A percentile compares a stretch with the other conserved stretches of the same genome.
Evolutionary conservation across 768 basidiomycete genomes (phyloP).

Genomic region (Pholiota microspora): DNA sequence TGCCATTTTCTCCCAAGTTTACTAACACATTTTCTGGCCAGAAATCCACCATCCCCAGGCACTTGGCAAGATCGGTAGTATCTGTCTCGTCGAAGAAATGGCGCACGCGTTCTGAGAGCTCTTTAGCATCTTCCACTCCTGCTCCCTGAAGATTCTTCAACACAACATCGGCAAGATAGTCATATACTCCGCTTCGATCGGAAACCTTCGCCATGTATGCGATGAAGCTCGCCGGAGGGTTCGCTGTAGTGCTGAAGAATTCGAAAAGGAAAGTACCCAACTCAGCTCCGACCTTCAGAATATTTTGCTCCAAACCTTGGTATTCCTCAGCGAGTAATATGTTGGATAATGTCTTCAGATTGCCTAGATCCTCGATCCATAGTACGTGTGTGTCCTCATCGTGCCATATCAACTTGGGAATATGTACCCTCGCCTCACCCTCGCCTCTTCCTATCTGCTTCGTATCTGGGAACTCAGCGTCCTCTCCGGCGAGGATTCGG

Average conservation of each 20-base stretch:
- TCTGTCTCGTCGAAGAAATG: slow-evolving; percentile 3
- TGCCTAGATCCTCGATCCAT: slow-evolving; percentile 15
- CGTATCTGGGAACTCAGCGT: background rate
- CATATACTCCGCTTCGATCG: slow-evolving; percentile 4
- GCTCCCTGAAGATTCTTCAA: background rate
- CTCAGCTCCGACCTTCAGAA: slow-evolving; percentile 1
- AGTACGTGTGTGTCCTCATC: slow-evolving; percentile 7
- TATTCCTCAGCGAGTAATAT: background rate
- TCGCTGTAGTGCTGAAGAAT: background rate
- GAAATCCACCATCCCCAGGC: slow-evolving; percentile 31
- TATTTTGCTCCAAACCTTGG: background rate
- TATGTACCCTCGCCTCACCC: background rate
- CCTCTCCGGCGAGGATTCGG: slow-evolving; percentile 2
- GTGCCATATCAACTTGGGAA: slow-evolving; percentile 12
- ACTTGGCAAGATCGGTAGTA: slow-evolving; percentile 13
- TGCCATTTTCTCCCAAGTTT: slow-evolving; percentile 9
- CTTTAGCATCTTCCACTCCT: slow-evolving; percentile 1
- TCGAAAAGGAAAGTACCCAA: slow-evolving; percentile 6
- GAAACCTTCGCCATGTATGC: slow-evolving; percentile 1
- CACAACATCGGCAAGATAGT: slow-evolving; percentile 7
- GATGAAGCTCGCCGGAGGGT: slow-evolving; percentile 2
- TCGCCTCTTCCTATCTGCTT: background rate
- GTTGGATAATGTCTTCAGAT: slow-evolving; percentile 9
- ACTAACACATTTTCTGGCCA: slow-evolving; percentile 32
- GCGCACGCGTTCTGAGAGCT: slow-evolving; percentile 6